Evolutionary conservation across 805 yeast species (phyloP).

Genomic region (Saccharomyces kudriavzevii): DNA sequence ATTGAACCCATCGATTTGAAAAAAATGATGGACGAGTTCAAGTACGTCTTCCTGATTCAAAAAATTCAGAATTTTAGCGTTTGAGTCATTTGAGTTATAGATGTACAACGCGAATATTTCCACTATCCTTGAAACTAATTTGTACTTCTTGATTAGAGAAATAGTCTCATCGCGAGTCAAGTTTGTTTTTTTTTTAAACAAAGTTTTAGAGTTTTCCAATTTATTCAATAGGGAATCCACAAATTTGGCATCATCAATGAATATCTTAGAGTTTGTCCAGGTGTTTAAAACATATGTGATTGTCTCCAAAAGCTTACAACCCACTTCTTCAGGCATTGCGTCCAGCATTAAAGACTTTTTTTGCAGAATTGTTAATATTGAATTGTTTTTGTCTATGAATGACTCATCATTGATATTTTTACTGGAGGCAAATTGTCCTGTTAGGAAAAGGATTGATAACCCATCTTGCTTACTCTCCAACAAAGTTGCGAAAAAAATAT

Average conservation of each 20-base stretch:
- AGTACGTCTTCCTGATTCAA: slow-evolving; percentile 35
- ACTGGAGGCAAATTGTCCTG: slow-evolving; percentile 39
- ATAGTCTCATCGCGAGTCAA: slow-evolving; percentile 20
- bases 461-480: slow-evolving; percentile 73
- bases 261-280: slow-evolving; percentile 60
- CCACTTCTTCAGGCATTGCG: slow-evolving; percentile 52
- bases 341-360: slow-evolving; percentile 44
- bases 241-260: slow-evolving; percentile 37
- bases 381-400: slow-evolving; percentile 15
- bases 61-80: slow-evolving; percentile 36
- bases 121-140: slow-evolving; percentile 56
- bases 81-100: slow-evolving; percentile 44
- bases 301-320: slow-evolving; percentile 62
- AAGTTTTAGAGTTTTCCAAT: slow-evolving; percentile 29
- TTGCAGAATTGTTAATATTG: slow-evolving; percentile 51
- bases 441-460: slow-evolving; percentile 58
- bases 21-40: slow-evolving; percentile 29
- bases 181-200: neutral
- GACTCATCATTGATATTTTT: slow-evolving; percentile 9
- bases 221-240: slow-evolving; percentile 31
- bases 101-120: slow-evolving; percentile 69
- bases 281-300: slow-evolving; percentile 67
- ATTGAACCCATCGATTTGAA: slow-evolving; percentile 41
- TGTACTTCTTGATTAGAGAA: slow-evolving; percentile 44
- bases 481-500: slow-evolving; percentile 58